These are phyloP conservation scores for Penicillium sp. DNA, from an alignment of 2,329 filamentous ascomycete species.

Conservation along the genomic window DNA sequence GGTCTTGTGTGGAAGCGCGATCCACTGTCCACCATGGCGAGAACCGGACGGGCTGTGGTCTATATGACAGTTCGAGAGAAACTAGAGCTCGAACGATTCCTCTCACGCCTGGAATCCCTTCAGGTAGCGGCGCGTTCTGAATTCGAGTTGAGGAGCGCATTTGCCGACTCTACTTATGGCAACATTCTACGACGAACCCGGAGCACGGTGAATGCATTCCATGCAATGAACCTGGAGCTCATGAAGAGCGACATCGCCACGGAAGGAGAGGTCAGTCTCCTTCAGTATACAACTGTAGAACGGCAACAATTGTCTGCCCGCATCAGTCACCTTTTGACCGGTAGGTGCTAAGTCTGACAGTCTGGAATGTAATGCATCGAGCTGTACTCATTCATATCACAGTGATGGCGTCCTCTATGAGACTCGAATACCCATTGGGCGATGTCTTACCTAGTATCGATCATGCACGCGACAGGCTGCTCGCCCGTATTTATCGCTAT, in stretches of 20 bases:
- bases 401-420: constrained; percentile 88
- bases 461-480: constrained; percentile 72
- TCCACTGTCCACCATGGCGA: constrained; percentile 70
- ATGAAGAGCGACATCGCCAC: constrained; percentile 72
- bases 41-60: constrained; percentile 55
- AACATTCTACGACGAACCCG: constrained; percentile 76
- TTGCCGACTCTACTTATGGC: constrained; percentile 69
- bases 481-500: constrained; percentile 86
- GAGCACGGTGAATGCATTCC: constrained; percentile 86
- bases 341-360: constrained; percentile 38
- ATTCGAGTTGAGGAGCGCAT: constrained; percentile 83
- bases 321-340: constrained; percentile 79
- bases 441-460: constrained; percentile 83
- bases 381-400: no score
- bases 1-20: constrained; percentile 95
- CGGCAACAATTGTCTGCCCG: constrained; percentile 77
- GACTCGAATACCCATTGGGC: constrained; percentile 88
- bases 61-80: constrained; percentile 92
- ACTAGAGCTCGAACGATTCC: constrained; percentile 76
- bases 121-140: constrained; percentile 73
- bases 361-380: no score
- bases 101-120: constrained; percentile 69
- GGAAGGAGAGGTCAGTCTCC: constrained; percentile 74
- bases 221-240: constrained; percentile 92
- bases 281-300: constrained; percentile 76